These are phyloP conservation scores for Fusarium sp. DNA, from an alignment of 2,329 filamentous ascomycete genomes.

Conservation along the genomic window DNA sequence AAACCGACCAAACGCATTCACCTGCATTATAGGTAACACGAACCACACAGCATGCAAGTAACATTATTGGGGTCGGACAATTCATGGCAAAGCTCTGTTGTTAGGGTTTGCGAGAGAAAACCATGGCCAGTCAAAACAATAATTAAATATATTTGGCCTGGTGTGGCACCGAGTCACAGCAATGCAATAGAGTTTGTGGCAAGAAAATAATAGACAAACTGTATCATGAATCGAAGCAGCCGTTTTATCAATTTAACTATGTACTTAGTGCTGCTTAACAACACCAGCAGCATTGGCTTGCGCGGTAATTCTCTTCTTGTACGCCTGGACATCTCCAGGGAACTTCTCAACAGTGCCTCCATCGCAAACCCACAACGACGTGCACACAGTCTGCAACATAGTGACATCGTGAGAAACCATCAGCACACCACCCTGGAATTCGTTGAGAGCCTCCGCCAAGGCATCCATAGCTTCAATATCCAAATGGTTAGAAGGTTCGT, in stretches of 20 bases:
- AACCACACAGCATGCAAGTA: slow-evolving; percentile 16
- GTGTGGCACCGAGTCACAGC: not conserved
- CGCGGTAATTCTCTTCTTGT: slow-evolving; percentile 95
- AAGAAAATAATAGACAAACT: not conserved
- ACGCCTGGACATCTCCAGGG: slow-evolving; percentile 91
- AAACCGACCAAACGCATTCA: slow-evolving; percentile 10
- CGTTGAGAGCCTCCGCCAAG: slow-evolving; percentile 81
- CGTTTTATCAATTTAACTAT: slow-evolving; percentile 18
- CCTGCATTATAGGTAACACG: slow-evolving; percentile 28
- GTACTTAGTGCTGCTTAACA: slow-evolving; percentile 71
- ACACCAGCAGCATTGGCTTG: slow-evolving; percentile 92
- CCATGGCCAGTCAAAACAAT: not conserved
- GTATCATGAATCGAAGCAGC: not conserved
- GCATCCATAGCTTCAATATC: slow-evolving; percentile 99
- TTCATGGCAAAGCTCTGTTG: slow-evolving; percentile 9
- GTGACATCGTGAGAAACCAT: slow-evolving; percentile 99
- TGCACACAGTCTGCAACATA: slow-evolving; percentile 97
- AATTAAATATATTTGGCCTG: not conserved
- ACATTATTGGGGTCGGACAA: slow-evolving; percentile 7
- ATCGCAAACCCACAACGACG: slow-evolving; percentile 95
- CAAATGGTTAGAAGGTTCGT: slow-evolving; percentile 98
- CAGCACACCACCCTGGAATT: slow-evolving; percentile 93
- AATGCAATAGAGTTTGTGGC: not conserved
- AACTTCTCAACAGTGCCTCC: slow-evolving; percentile 95
- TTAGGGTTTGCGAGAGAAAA: slow-evolving; percentile 11